Evolutionary conservation across 2,329 filamentous ascomycete genomes (phyloP).

Genomic region (Cladophialophora exuberans): DNA sequence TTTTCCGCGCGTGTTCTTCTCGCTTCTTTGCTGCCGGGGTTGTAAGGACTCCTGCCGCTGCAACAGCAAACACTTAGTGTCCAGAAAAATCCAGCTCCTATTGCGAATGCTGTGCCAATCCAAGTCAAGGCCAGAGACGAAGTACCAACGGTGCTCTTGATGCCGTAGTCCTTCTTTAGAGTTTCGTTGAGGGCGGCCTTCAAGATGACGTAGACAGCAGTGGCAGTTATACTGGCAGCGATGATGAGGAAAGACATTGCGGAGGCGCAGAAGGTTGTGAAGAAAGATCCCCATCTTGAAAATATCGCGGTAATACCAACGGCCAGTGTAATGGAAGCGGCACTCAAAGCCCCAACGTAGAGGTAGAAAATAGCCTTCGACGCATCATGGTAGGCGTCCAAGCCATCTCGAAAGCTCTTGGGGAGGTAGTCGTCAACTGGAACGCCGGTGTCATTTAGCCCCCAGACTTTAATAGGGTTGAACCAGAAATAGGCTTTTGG

Average conservation of each 20-base stretch:
- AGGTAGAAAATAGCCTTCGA: constrained; percentile 82
- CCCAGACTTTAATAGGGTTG: constrained; percentile 68
- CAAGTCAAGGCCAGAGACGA: constrained; percentile 74
- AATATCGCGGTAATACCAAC: constrained; percentile 82
- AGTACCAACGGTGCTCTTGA: constrained; percentile 67
- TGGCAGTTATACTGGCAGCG: constrained; percentile 72
- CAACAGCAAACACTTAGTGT: constrained; percentile 90
- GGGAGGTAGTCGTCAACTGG: constrained; percentile 68
- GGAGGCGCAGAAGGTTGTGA: constrained; percentile 75
- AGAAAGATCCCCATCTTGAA: constrained; percentile 77
- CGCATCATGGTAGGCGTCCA: constrained; percentile 74
- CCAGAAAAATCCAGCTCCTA: constrained; percentile 86
- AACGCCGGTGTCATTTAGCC: constrained; percentile 56
- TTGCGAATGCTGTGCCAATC: constrained; percentile 76
- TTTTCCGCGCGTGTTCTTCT: constrained; percentile 56
- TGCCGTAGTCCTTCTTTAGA: constrained; percentile 69
- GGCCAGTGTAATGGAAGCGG: constrained; percentile 72
- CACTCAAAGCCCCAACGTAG: constrained; percentile 73
- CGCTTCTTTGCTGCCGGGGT: constrained; percentile 29
- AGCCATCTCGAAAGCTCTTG: constrained; percentile 64
- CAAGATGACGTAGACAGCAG: constrained; percentile 72
- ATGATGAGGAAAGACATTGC: constrained; percentile 62
- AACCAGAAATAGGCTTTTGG: constrained; percentile 77
- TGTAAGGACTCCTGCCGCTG: constrained; percentile 61
- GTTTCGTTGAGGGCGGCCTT: constrained; percentile 68